Evolutionary conservation across 768 basidiomycete genomes (phyloP), one percentile per base, ranked within the genome.

Genomic region (Tubosaeta brunneosetosa): DNA sequence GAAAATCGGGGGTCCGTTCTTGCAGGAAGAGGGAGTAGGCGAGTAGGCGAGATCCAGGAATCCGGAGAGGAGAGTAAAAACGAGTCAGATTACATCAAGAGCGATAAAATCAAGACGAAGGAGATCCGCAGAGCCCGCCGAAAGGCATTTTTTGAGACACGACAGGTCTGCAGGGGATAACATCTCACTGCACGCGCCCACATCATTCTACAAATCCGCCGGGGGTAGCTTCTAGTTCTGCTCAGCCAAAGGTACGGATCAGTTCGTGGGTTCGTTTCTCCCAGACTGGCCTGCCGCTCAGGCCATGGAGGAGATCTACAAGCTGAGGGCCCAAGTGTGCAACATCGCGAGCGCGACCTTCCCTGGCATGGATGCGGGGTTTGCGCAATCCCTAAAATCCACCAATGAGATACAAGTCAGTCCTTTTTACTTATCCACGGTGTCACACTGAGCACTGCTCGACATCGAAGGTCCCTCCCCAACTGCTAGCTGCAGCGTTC

Each of bases 301-400:
- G 94, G 91, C 93, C 0, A 98, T 99, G 94, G 91, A 97, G 70
- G 97, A 99, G 73, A 95, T 97, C 34, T 95, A 94, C 69, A 97
- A 98, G 66, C 77, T 99, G 4, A 83, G 94, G 33, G 78, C 83
- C 0, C 97, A 99, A 63, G 86, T 99, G 51, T 88, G 82, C 61
- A 81, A 79, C 52, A 94, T 98, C 42, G 89, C 95, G 5, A 77
- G 79, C 51, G 73, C 79, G n/a, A 88, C 88, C 63, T 91, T 94
- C 57, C 81, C 86, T 3, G 80, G 77, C 4, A 68, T 77, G 5
- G 76, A 85, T 49, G 72, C 80, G 2, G 81, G 79, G 10, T 85
- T 90, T 58, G 68, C 75, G 3, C 77, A 79, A 4, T 82, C 85
- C 52, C 74, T 97, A 11, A 64, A 73, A 36, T 94, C 93, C 19